Conservation (phyloP, 305 asterid genomes). For the Solanum chacoense region DNA sequence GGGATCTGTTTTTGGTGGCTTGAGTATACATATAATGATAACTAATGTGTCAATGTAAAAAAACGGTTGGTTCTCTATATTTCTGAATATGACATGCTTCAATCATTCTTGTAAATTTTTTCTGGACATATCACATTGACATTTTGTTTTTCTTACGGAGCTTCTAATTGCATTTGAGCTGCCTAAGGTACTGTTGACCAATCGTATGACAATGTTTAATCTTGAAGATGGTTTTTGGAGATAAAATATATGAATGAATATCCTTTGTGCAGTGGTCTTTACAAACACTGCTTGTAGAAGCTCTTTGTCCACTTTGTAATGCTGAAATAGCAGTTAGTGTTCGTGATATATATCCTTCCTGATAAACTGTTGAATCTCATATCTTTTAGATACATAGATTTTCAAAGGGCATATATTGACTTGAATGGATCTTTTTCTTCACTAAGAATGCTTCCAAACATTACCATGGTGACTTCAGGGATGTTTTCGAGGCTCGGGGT, state of each 20-base stretch:
- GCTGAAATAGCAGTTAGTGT: not conserved
- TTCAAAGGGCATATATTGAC: not conserved
- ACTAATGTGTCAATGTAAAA: not conserved
- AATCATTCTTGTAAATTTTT: not conserved
- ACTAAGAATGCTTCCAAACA: not conserved
- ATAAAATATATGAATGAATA: not conserved
- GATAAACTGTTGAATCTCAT: not conserved
- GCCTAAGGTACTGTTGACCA: not conserved
- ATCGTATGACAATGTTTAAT: not conserved
- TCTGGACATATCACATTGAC: not conserved
- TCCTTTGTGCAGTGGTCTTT: not conserved
- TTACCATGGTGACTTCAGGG: constrained; percentile 44
- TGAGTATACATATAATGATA: not conserved
- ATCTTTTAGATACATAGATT: not conserved
- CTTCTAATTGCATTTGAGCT: not conserved
- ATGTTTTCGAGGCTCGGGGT: constrained; percentile 62
- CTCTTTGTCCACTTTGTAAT: not conserved
- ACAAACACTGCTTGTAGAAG: not conserved
- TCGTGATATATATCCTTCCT: not conserved
- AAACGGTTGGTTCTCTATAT: not conserved
- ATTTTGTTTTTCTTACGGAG: not conserved
- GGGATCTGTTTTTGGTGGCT: not conserved
- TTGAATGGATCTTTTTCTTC: not conserved
- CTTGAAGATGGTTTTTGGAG: not conserved
- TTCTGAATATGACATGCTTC: not conserved